A percentile compares a stretch with the other conserved stretches of the same genome.
Conservation (phyloP, 2,329 filamentous ascomycete species). For the Fusarium tricinctum region DNA sequence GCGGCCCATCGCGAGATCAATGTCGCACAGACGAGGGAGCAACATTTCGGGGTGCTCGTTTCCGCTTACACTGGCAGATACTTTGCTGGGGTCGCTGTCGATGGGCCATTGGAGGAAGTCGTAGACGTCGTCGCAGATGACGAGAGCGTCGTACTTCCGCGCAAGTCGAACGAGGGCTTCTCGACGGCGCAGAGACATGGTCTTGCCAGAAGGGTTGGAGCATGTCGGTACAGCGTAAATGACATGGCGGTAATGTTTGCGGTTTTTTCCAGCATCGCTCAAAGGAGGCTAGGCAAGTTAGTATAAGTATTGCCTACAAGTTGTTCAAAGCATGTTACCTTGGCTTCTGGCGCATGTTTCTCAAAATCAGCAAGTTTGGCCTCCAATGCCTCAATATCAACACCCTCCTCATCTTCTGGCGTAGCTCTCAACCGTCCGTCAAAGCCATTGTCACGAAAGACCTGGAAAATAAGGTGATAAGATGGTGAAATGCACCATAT, state of each 20-base stretch:
- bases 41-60: constrained; percentile 61
- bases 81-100: constrained; percentile 24
- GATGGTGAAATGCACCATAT: constrained; percentile 87
- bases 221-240: constrained; percentile 92
- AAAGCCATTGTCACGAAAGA: constrained; percentile 87
- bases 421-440: constrained; percentile 74
- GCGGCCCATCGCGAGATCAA: constrained; percentile 78
- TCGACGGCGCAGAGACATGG: constrained; percentile 79
- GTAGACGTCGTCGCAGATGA: constrained; percentile 93
- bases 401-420: constrained; percentile 82
- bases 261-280: constrained; percentile 69
- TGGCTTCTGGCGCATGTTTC: constrained; percentile 34
- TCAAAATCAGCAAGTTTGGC: constrained; percentile 51
- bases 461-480: constrained; percentile 87
- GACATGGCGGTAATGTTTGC: constrained; percentile 87
- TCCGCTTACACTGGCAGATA: constrained; percentile 46
- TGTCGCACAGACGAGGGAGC: constrained; percentile 82
- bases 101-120: constrained; percentile 87
- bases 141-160: constrained; percentile 81
- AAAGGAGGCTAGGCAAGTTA: constrained; percentile 56
- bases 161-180: constrained; percentile 80
- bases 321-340: constrained; percentile 9
- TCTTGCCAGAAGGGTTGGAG: constrained; percentile 88
- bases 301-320: not conserved
- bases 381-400: constrained; percentile 72